These are phyloP conservation scores for Linnemannia zychae DNA, from an alignment of 192 early-diverging fungal species.

Conservation along the genomic window DNA sequence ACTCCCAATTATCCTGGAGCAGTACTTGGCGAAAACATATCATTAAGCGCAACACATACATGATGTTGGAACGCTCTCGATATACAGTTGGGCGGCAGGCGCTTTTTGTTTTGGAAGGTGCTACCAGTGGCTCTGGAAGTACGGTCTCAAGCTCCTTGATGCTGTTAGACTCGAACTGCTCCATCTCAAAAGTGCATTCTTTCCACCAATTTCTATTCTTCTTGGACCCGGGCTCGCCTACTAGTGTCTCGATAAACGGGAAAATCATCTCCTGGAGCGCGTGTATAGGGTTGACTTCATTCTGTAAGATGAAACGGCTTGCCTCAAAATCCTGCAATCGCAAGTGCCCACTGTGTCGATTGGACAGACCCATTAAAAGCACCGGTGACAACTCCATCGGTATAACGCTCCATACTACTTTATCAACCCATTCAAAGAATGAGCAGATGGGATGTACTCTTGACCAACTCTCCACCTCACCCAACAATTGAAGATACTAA, in stretches of 20 bases:
- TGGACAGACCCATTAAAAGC: no score
- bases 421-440: no score
- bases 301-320: slow-evolving; percentile 9
- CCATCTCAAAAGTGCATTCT: neutral
- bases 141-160: neutral
- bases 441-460: no score
- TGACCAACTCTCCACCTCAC: no score
- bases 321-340: slow-evolving; percentile 6
- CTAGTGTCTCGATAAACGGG: neutral
- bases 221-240: neutral
- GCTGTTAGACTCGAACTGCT: neutral
- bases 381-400: no score
- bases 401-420: no score
- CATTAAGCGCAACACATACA: neutral
- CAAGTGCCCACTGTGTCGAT: slow-evolving; percentile 1
- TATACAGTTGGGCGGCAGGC: neutral
- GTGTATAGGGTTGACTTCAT: neutral
- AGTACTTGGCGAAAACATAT: neutral
- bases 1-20: neutral
- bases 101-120: neutral
- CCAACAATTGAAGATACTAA: no score
- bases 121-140: neutral
- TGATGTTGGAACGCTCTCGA: neutral
- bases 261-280: neutral
- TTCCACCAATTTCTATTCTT: neutral